Conservation (phyloP, 345 rosid species). For the Eucalyptus pauciflora region DNA sequence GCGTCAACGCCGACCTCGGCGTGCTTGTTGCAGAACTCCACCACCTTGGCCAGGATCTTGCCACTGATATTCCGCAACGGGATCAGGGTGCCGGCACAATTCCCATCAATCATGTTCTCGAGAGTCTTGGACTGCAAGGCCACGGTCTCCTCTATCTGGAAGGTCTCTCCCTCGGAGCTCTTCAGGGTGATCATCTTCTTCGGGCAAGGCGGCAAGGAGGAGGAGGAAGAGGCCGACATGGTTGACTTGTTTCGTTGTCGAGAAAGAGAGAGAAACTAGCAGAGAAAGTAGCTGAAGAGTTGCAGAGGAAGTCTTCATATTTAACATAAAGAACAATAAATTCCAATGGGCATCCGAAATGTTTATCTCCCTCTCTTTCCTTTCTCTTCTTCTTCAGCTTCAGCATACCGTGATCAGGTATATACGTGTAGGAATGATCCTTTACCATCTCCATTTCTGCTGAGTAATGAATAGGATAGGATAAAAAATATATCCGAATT, state of each 20-base stretch:
- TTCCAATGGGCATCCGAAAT: neutral
- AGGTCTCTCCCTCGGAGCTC: neutral
- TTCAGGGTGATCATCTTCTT: neutral
- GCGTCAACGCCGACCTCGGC: neutral
- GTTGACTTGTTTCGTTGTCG: neutral
- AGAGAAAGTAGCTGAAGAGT: neutral
- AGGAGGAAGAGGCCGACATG: neutral
- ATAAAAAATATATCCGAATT: too few relatives aligned
- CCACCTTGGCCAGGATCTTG: neutral
- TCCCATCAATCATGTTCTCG: neutral
- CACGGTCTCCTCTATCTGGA: neutral
- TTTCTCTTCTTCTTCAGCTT: neutral
- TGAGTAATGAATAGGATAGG: too few relatives aligned
- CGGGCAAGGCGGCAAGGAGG: neutral
- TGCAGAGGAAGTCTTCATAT: neutral
- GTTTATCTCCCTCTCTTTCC: neutral
- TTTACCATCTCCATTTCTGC: too few relatives aligned
- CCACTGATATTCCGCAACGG: neutral
- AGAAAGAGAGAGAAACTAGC: neutral
- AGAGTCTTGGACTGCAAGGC: neutral
- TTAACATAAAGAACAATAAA: neutral
- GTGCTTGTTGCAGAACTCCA: neutral
- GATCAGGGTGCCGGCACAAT: neutral
- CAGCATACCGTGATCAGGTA: neutral
- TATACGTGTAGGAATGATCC: neutral